Percentiles rank a stretch among this genome's conserved stretches.
Conservation (phyloP, 257 asterid genomes). For the Penstemon davidsonii region DNA sequence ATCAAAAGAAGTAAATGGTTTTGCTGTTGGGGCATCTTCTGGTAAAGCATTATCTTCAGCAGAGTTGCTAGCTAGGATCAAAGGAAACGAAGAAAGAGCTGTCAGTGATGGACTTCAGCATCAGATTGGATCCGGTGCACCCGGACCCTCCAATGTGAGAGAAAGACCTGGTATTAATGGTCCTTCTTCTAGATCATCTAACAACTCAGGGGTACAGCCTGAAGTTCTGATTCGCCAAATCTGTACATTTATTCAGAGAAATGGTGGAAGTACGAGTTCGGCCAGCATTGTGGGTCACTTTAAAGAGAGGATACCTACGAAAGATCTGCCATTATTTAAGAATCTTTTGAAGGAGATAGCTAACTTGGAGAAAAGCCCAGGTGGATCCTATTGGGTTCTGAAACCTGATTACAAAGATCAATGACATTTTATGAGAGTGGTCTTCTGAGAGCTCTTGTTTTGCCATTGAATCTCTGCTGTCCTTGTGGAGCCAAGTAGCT, state of each 20-base stretch:
- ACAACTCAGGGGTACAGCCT: slow-evolving; percentile 51
- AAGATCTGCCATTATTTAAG: slow-evolving; percentile 83
- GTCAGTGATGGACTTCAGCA: slow-evolving; percentile 69
- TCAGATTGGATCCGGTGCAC: slow-evolving; percentile 53
- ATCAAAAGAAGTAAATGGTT: slow-evolving; percentile 42
- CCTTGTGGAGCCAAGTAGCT: too few species aligned
- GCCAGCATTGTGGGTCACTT: slow-evolving; percentile 71
- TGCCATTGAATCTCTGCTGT: neutral
- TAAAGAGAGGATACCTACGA: slow-evolving; percentile 71
- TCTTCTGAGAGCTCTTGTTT: neutral
- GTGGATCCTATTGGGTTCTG: slow-evolving; percentile 76
- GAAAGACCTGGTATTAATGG: slow-evolving; percentile 36
- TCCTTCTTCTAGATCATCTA: slow-evolving; percentile 42
- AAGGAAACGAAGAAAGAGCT: slow-evolving; percentile 66
- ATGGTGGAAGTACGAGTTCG: slow-evolving; percentile 77
- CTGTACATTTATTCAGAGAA: slow-evolving; percentile 77
- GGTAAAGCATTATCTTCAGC: slow-evolving; percentile 89
- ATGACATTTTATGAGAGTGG: slow-evolving; percentile 13
- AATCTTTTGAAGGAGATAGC: slow-evolving; percentile 92
- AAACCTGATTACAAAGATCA: slow-evolving; percentile 68
- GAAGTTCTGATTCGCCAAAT: slow-evolving; percentile 88
- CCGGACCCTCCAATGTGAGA: slow-evolving; percentile 39
- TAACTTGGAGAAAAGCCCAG: slow-evolving; percentile 57
- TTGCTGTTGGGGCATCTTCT: slow-evolving; percentile 72
- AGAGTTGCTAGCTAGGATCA: slow-evolving; percentile 69